These are phyloP conservation scores for Boletus sp. DNA, from an alignment of 1,284 basidiomycete genomes.

Conservation along the genomic window DNA sequence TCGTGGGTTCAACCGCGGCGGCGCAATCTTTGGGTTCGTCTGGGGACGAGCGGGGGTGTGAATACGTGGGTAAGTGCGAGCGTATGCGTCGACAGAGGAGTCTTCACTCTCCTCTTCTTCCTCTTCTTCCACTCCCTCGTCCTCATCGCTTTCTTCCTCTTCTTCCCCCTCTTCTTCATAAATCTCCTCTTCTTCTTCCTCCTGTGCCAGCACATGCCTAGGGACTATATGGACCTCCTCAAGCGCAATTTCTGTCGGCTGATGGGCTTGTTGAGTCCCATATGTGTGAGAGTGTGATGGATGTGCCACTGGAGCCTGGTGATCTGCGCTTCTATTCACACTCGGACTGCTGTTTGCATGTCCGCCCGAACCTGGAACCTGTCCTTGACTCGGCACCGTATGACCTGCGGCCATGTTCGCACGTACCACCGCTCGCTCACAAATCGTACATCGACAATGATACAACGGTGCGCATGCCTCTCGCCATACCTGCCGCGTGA, in stretches of 20 bases:
- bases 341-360: constrained; percentile 3
- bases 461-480: constrained; percentile 72
- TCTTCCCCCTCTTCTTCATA: constrained; percentile 29
- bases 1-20: constrained; percentile 33
- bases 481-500: constrained; percentile 58
- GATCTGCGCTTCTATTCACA: constrained; percentile 1
- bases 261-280: constrained; percentile 16
- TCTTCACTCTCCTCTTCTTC: constrained; percentile 36
- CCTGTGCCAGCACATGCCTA: constrained; percentile 21
- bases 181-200: constrained; percentile 32
- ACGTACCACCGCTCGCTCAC: constrained; percentile 61
- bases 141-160: constrained; percentile 21
- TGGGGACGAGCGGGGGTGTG: constrained; percentile 1
- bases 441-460: constrained; percentile 70
- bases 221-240: constrained; percentile 30
- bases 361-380: constrained; percentile 21
- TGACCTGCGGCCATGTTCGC: constrained; percentile 37
- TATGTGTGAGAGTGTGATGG: constrained; percentile 13
- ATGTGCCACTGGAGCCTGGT: constrained; percentile 12
- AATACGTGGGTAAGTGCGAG: constrained; percentile 1
- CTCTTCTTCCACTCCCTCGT: constrained; percentile 18
- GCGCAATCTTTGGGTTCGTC: constrained; percentile 24
- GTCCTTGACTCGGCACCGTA: constrained; percentile 33
- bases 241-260: constrained; percentile 29
- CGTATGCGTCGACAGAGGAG: constrained; percentile 15